A percentile compares a stretch with the other conserved stretches of the same genome.
Conservation (phyloP, 495 filamentous ascomycete genomes). For the Daldinia loculata region DNA sequence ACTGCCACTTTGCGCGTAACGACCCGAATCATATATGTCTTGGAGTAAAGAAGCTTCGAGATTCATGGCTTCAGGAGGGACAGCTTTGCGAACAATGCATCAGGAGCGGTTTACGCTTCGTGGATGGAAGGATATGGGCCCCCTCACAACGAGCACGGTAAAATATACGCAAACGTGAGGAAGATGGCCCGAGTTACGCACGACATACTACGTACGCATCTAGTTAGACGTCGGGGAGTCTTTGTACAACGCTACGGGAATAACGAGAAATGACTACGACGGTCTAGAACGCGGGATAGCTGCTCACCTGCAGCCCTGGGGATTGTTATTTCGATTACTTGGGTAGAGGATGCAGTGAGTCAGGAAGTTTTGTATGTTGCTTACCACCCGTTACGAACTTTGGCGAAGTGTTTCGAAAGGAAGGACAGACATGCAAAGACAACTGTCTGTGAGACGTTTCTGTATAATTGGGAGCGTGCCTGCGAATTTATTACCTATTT, state of each 20-base stretch:
- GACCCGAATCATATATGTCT: constrained; percentile 70
- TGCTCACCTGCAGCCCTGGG: constrained; percentile 6
- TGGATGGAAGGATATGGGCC: constrained; percentile 38
- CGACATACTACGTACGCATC: neutral
- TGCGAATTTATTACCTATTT: constrained; percentile 3
- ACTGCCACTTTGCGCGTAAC: constrained; percentile 76
- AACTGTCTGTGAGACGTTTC: constrained; percentile 39
- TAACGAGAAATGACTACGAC: neutral
- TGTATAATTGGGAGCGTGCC: constrained; percentile 7
- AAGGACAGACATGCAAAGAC: constrained; percentile 38
- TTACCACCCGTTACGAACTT: constrained; percentile 20
- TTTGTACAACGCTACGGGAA: neutral
- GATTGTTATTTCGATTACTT: neutral
- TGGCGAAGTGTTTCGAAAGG: constrained; percentile 33
- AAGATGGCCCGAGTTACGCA: constrained; percentile 7
- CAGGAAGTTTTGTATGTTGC: constrained; percentile 19
- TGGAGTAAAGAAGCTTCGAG: constrained; percentile 66
- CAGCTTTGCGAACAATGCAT: constrained; percentile 58
- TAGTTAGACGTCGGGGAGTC: neutral
- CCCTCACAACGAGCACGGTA: constrained; percentile 20
- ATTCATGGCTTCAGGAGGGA: constrained; percentile 58
- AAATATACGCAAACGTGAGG: constrained; percentile 5
- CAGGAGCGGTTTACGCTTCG: constrained; percentile 23
- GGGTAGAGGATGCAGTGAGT: constrained; percentile 10
- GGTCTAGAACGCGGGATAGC: neutral